These are phyloP conservation scores for Tetrastigma voinierianum DNA, from an alignment of 164 flowering plant species.

Conservation along the genomic window DNA sequence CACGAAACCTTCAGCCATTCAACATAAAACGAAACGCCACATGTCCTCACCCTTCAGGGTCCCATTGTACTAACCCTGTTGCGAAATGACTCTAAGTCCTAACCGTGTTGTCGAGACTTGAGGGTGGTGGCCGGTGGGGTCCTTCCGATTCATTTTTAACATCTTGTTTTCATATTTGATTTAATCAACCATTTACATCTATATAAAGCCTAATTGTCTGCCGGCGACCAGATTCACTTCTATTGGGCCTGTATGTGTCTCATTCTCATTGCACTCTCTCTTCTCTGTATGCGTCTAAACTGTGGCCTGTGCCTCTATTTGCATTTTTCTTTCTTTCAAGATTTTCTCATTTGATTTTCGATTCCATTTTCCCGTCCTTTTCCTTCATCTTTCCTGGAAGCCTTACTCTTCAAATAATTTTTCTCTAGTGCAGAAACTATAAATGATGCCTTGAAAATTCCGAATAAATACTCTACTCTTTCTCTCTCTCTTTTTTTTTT, in stretches of 20 bases:
- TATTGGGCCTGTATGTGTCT: too few relatives aligned
- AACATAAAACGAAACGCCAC: not conserved
- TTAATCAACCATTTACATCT: not conserved
- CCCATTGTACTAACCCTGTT: not conserved
- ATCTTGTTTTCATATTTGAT: too few relatives aligned
- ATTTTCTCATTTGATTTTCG: not conserved
- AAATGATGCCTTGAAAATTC: not conserved
- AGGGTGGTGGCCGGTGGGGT: too few relatives aligned
- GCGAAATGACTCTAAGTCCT: too few relatives aligned
- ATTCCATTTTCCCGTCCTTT: not conserved
- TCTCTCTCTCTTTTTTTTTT: too few relatives aligned
- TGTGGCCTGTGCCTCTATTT: too few relatives aligned
- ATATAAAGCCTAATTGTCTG: conserved; percentile 8
- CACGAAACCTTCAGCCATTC: too few relatives aligned
- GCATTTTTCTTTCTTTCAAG: too few relatives aligned
- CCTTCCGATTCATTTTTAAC: not conserved
- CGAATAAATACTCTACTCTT: not conserved
- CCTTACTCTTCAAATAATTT: not conserved
- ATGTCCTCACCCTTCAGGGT: not conserved
- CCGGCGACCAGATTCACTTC: not conserved
- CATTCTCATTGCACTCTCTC: conserved; percentile 1
- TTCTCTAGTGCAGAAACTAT: not conserved
- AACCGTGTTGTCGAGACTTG: not conserved
- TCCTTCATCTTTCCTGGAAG: conserved; percentile 6
- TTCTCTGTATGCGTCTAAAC: not conserved